These are phyloP conservation scores for Termitomyces sp. DNA, from an alignment of 768 basidiomycete genomes.

Conservation along the genomic window DNA sequence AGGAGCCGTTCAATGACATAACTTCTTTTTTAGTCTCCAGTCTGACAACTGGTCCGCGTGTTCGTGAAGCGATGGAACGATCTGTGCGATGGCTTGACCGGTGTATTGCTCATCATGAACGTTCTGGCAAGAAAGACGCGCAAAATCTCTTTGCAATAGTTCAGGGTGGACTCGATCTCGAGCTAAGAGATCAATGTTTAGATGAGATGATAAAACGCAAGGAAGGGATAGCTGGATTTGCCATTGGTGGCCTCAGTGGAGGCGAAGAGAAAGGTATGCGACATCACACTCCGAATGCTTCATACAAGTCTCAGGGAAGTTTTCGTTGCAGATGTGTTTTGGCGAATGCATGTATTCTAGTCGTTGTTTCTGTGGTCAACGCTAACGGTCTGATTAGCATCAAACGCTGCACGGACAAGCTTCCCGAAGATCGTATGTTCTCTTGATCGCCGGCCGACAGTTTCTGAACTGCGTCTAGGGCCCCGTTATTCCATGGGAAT, in stretches of 20 bases:
- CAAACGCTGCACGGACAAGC: slow-evolving; percentile 72
- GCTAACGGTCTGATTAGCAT: slow-evolving; percentile 43
- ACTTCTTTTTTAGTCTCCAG: slow-evolving; percentile 56
- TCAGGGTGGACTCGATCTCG: slow-evolving; percentile 78
- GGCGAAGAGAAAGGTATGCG: slow-evolving; percentile 84
- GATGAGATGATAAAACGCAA: slow-evolving; percentile 79
- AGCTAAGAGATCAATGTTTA: slow-evolving; percentile 70
- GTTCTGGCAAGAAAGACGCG: slow-evolving; percentile 54
- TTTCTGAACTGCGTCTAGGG: slow-evolving; percentile 38
- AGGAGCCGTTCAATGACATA: neutral
- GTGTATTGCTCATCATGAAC: slow-evolving; percentile 74
- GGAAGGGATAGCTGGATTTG: slow-evolving; percentile 81
- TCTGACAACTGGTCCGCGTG: slow-evolving; percentile 74
- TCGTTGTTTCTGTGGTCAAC: neutral
- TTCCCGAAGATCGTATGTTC: slow-evolving; percentile 72
- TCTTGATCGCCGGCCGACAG: neutral
- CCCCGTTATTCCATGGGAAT: slow-evolving; percentile 93
- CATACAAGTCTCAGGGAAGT: neutral
- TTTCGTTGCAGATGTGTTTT: slow-evolving; percentile 62
- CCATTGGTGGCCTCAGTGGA: slow-evolving; percentile 87
- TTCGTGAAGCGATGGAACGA: slow-evolving; percentile 84
- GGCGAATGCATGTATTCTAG: slow-evolving; percentile 64
- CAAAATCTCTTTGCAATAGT: slow-evolving; percentile 93
- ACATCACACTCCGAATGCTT: neutral
- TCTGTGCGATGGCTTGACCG: slow-evolving; percentile 90